Base-by-base conservation (phyloP, 345 rosid genomes). In the Camelina sativa region DNA sequence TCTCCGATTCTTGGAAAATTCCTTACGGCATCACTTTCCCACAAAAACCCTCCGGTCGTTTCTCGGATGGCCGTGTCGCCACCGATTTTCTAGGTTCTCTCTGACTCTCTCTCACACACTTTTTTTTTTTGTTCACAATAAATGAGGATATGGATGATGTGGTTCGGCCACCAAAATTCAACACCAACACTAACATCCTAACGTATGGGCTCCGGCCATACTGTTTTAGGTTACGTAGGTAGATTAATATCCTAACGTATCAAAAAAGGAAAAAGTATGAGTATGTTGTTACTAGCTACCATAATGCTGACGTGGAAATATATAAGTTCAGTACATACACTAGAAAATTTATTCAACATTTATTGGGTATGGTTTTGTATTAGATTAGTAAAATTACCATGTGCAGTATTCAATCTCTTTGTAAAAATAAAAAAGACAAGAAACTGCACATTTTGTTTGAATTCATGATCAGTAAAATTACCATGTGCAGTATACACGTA, bases 11-110 rank as follows among this genome's bases (percentile, higher is more conserved):
- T 0, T 88, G 90, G 92, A 82, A 79, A 66, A 0, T 40, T 30
- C 92, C 92, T 32, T 88, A 88, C 47, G 92, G 90, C 20, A 25
- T 80, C 76, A 85, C 80, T 65, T 84, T 83, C 46, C 92, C 92
- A 4, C 78, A 80, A 12, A 73, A 69, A 54, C 92, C 92, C 5
- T 47, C 86, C 52, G 92, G 92, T 46, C 88, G 92, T 65, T 88
- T 79, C 78, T 88, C 90, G 55, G 84, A 84, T 40, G 90, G 92
- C 37, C 85, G 88, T 8, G 58, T 88, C 66, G 43, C 81, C 75
- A 86, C 92, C 11, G 93, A 86, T 74, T 86, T 55, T 62, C 53
- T 88, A 12, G 90, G 90, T 86, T 44, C 52, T 65, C 30, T n/a
- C n/a, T n/a, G n/a, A n/a, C n/a, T n/a, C n/a, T 77, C 53, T 16